Evolutionary conservation across 768 basidiomycete species (phyloP).

Genomic region (Russula olivacea): DNA sequence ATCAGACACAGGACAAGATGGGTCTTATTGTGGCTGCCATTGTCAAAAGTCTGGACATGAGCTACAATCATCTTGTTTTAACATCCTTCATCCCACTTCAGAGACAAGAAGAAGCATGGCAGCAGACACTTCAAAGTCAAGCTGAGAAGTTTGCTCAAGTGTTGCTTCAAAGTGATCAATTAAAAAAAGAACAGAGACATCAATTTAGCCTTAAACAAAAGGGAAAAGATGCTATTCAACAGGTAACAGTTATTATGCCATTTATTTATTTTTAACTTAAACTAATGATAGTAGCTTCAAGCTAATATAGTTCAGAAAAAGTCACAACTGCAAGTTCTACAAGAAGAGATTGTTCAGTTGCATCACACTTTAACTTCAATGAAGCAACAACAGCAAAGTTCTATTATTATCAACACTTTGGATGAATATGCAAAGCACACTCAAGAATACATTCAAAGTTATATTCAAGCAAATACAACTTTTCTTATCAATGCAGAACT

Average conservation of each 20-base stretch:
- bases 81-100: slow-evolving; percentile 7
- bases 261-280: neutral
- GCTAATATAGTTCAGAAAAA: slow-evolving; percentile 2
- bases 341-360: slow-evolving; percentile 12
- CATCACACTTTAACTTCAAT: neutral
- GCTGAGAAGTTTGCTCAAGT: slow-evolving; percentile 6
- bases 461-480: slow-evolving; percentile 2
- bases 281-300: slow-evolving; percentile 7
- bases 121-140: slow-evolving; percentile 6
- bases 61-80: neutral
- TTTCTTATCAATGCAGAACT: neutral
- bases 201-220: neutral
- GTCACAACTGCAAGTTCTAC: slow-evolving; percentile 1
- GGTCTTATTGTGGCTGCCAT: slow-evolving; percentile 8
- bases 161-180: slow-evolving; percentile 7
- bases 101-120: neutral
- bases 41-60: neutral
- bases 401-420: neutral
- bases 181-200: neutral
- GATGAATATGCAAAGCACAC: neutral
- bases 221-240: neutral
- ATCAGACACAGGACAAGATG: slow-evolving; percentile 5
- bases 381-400: neutral
- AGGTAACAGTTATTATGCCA: neutral
- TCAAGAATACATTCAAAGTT: neutral